These are phyloP conservation scores for Monosporascus sp. DNA, from an alignment of 2,329 filamentous ascomycete species.

Conservation along the genomic window DNA sequence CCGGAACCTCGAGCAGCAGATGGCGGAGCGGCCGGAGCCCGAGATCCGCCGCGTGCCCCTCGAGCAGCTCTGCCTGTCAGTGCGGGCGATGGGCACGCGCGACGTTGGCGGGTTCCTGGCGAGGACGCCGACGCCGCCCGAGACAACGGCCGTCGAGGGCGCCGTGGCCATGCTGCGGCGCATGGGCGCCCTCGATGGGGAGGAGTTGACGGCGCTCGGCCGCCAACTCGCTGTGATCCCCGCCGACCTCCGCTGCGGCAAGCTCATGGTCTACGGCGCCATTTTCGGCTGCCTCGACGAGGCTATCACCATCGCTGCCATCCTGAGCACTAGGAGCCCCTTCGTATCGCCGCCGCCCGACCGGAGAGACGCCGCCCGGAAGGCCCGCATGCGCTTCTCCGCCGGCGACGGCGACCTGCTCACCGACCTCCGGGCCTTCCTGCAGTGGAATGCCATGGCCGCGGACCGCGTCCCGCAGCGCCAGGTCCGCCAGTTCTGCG, in stretches of 20 bases:
- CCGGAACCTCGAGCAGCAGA: constrained; percentile 74
- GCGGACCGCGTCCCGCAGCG: constrained; percentile 53
- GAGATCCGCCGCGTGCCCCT: constrained; percentile 90
- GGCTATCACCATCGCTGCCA: constrained; percentile 81
- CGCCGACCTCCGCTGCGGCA: constrained; percentile 85
- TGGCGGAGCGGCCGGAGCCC: constrained; percentile 84
- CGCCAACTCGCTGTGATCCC: constrained; percentile 93
- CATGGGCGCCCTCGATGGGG: constrained; percentile 84
- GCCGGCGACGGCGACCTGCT: constrained; percentile 79
- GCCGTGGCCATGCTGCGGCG: constrained; percentile 73
- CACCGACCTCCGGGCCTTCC: constrained; percentile 79
- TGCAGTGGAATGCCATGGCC: constrained; percentile 70
- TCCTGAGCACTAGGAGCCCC: constrained; percentile 82
- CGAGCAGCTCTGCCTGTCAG: constrained; percentile 89
- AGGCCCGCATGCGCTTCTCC: constrained; percentile 69
- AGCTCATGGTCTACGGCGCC: constrained; percentile 90
- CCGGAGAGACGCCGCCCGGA: constrained; percentile 75
- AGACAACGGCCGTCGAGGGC: constrained; percentile 76
- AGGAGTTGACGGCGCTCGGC: constrained; percentile 85
- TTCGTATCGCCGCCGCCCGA: constrained; percentile 75
- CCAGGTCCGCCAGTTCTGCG: constrained; percentile 71
- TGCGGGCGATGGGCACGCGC: constrained; percentile 87
- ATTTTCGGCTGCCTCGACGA: constrained; percentile 91
- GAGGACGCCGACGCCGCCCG: constrained; percentile 84
- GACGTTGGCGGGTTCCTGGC: constrained; percentile 79